phyloP scores from a whole-genome alignment of 164 flowering plant genomes.

The Aristolochia contorta region DNA sequence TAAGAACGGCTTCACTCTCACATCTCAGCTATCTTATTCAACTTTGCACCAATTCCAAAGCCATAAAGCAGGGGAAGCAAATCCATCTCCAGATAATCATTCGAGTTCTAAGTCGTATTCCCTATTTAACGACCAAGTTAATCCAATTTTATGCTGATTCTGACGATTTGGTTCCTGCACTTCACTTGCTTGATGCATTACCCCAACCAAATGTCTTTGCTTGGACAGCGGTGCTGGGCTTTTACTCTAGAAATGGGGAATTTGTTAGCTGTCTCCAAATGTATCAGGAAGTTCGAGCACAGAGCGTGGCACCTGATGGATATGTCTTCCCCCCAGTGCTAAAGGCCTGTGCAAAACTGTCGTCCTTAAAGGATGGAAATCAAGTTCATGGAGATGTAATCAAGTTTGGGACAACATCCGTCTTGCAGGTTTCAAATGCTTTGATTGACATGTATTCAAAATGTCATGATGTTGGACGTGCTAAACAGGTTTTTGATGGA shows the following conservation, averaged over 20 bases:
- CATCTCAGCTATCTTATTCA: constrained; percentile 29
- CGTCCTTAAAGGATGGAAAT: constrained; percentile 20
- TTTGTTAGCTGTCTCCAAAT: constrained; percentile 17
- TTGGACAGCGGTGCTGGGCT: constrained; percentile 40
- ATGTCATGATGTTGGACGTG: constrained; percentile 27
- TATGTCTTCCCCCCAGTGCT: constrained; percentile 47
- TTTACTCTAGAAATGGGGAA: constrained; percentile 26
- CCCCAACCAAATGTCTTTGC: constrained; percentile 41
- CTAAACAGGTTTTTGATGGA: constrained; percentile 28
- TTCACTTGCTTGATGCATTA: constrained; percentile 31
- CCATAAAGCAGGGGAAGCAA: constrained; percentile 28
- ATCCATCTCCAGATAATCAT: constrained; percentile 30
- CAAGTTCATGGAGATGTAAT: constrained; percentile 34
- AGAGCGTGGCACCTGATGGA: constrained; percentile 32
- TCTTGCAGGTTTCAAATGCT: constrained; percentile 27
- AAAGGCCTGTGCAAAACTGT: constrained; percentile 26
- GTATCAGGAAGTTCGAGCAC: constrained; percentile 20
- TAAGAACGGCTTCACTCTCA: constrained; percentile 7
- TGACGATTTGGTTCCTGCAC: constrained; percentile 23
- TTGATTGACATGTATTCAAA: constrained; percentile 52
- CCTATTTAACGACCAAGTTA: constrained; percentile 33
- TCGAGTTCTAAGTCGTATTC: constrained; percentile 14
- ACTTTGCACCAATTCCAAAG: constrained; percentile 26
- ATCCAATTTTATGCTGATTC: constrained; percentile 38
- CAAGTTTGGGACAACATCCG: constrained; percentile 19